Evolutionary conservation across 176 grass and related monocot genomes (phyloP).

Genomic region (Hordeum marinum): DNA sequence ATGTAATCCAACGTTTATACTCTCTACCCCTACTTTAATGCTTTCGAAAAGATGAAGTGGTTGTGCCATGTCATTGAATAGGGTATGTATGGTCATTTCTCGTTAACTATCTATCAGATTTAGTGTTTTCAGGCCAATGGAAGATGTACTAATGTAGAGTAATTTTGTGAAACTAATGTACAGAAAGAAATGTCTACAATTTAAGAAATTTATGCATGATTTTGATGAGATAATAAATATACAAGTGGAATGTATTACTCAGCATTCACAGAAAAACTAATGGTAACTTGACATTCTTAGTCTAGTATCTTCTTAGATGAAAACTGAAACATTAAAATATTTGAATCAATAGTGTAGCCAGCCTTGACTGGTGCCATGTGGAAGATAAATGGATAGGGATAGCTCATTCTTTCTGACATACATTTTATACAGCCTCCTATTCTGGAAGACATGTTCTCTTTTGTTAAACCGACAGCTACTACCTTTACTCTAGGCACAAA

Average conservation of each 20-base stretch:
- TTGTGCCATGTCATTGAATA: background rate
- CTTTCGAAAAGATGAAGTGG: background rate
- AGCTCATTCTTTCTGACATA: background rate
- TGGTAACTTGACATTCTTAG: background rate
- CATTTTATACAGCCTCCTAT: background rate
- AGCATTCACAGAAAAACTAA: background rate
- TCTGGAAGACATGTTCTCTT: background rate
- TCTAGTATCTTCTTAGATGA: background rate
- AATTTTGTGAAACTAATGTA: background rate
- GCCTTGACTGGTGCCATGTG: background rate
- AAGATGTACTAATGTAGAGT: background rate
- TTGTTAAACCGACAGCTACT: constrained; percentile 2
- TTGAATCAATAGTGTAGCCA: background rate
- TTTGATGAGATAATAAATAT: background rate
- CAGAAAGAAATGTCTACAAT: background rate
- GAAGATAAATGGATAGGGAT: background rate
- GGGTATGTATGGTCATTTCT: background rate
- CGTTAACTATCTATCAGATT: background rate
- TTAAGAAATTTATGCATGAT: background rate
- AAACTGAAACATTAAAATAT: background rate
- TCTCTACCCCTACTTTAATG: background rate
- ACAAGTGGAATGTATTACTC: background rate
- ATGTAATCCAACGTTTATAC: background rate
- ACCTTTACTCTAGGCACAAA: constrained; percentile 5
- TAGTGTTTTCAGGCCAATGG: background rate